Evolutionary conservation across 2,329 filamentous ascomycete species (phyloP).

Genomic region (Talaromyces atroroseus): DNA sequence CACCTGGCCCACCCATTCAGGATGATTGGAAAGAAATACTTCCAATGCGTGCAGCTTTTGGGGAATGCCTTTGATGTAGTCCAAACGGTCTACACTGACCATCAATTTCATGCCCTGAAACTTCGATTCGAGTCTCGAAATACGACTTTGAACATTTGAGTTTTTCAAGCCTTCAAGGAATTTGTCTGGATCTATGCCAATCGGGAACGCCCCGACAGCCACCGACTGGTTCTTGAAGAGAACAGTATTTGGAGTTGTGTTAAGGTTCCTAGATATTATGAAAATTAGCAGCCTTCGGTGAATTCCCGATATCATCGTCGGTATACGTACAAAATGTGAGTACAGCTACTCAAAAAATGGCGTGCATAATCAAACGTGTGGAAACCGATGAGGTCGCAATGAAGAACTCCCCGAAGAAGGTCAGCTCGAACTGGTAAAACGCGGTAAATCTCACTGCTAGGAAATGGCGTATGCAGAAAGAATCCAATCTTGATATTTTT

Average conservation of each 20-base stretch:
- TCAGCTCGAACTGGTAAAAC: slow-evolving; percentile 90
- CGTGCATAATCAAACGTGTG: slow-evolving; percentile 99
- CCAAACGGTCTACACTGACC: slow-evolving; percentile 90
- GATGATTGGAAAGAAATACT: slow-evolving; percentile 93
- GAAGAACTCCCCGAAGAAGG: slow-evolving; percentile 77
- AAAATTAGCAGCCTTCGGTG: slow-evolving; percentile 13
- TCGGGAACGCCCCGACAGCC: slow-evolving; percentile 91
- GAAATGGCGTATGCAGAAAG: slow-evolving; percentile 96
- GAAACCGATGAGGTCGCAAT: slow-evolving; percentile 94
- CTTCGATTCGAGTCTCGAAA: slow-evolving; percentile 76
- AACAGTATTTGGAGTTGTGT: slow-evolving; percentile 85
- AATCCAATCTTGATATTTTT: slow-evolving; percentile 97
- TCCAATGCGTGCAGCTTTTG: slow-evolving; percentile 96
- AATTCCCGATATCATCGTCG: neutral
- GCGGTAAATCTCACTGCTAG: slow-evolving; percentile 92
- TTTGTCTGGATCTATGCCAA: slow-evolving; percentile 96
- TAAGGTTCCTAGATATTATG: slow-evolving; percentile 34
- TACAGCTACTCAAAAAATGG: slow-evolving; percentile 94
- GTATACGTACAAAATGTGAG: slow-evolving; percentile 69
- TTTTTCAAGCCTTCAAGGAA: slow-evolving; percentile 85
- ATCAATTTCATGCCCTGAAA: slow-evolving; percentile 96
- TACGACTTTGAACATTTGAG: slow-evolving; percentile 79
- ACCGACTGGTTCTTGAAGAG: slow-evolving; percentile 85
- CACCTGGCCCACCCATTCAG: slow-evolving; percentile 96
- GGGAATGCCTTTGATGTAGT: slow-evolving; percentile 98